Base-by-base conservation (phyloP, 2,329 filamentous ascomycete species). In the Ceratocystis eucalypticola region DNA sequence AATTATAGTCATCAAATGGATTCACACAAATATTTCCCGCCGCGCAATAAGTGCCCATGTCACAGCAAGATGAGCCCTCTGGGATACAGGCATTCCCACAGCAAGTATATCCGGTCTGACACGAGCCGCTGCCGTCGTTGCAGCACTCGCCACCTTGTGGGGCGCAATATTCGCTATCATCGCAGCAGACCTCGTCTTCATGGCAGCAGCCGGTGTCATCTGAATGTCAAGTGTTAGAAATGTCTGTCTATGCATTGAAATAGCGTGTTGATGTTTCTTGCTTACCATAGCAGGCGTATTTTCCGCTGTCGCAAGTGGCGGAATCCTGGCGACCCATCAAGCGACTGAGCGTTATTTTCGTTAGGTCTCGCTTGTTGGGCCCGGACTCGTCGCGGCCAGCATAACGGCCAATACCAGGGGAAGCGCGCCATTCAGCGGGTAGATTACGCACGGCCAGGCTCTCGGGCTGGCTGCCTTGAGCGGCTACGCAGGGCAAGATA, bases 1-100 rank as follows among this genome's bases (percentile, higher is more conserved):
- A 5, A 1, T 45, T 53, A 22, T 65, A 22, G 15, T 28, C 8
- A 7, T 41, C 22, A 17, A 45, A 33, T 20, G n/a, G n/a, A 33
- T 30, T 8, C 17, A 37, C 10, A 15, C 61, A 62, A 12, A 59
- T 46, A 17, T 61, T 57, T 6, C 50, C 64, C 2, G 44, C 64
- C 2, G 50, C 17, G 33, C 37, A 65, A 55, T 57, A 61, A 20
- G 15, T n/a, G 2, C 46, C 33, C 50, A 4, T n/a, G 37, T 20
- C 50, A 48, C 64, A 61, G 64, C 53, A 65, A 5, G 15, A 8
- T 7, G 50, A 20, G 15, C 15, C 33, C 22, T 22, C 50, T 6
- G 53, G 50, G 4, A 65, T 61, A 8, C 64, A 65, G 22, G 30
- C 17, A 41, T 45, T n/a, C 22, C 15, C 28, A 53, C 64, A 65